Conservation (phyloP, 108 stramenopile species). For the Phaeodactylum tricornutum region DNA sequence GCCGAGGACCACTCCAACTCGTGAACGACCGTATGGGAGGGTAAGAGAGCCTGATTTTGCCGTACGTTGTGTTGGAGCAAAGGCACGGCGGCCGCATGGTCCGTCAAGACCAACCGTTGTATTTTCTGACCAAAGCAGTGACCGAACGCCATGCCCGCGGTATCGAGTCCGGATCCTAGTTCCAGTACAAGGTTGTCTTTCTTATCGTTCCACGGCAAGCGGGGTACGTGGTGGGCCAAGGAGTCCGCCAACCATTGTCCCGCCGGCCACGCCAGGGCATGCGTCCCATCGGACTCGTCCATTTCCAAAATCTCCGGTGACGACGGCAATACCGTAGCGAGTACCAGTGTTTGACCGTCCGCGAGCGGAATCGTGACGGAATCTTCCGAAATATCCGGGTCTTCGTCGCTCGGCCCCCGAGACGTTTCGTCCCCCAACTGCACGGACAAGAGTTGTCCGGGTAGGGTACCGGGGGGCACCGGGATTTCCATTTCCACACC, state of each 20-base stretch:
- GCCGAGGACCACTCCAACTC: background rate
- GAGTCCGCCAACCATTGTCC: conserved; percentile 23
- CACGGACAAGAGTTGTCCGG: conserved; percentile 57
- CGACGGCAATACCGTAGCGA: too few species aligned
- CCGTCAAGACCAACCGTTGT: conserved; percentile 23
- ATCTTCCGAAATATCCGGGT: too few species aligned
- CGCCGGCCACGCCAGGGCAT: conserved; percentile 31
- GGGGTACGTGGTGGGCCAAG: too few species aligned
- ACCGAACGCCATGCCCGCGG: conserved; percentile 46
- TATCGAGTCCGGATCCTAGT: conserved; percentile 59
- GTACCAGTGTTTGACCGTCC: too few species aligned
- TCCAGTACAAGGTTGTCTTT: conserved; percentile 44
- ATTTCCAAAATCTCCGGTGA: too few species aligned
- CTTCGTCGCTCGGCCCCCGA: background rate
- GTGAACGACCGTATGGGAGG: background rate
- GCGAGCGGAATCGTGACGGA: too few species aligned
- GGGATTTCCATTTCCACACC: conserved; percentile 38
- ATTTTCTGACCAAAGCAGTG: conserved; percentile 2
- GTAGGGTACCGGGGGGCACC: conserved; percentile 32
- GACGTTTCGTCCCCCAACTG: conserved; percentile 26
- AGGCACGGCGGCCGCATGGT: conserved; percentile 26
- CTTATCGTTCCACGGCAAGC: too few species aligned
- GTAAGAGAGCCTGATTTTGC: conserved; percentile 14
- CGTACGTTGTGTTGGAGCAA: conserved; percentile 37
- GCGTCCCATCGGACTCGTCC: too few species aligned